Evolutionary conservation across 176 grass and related monocot species (phyloP).

Genomic region (Zea luxurians): DNA sequence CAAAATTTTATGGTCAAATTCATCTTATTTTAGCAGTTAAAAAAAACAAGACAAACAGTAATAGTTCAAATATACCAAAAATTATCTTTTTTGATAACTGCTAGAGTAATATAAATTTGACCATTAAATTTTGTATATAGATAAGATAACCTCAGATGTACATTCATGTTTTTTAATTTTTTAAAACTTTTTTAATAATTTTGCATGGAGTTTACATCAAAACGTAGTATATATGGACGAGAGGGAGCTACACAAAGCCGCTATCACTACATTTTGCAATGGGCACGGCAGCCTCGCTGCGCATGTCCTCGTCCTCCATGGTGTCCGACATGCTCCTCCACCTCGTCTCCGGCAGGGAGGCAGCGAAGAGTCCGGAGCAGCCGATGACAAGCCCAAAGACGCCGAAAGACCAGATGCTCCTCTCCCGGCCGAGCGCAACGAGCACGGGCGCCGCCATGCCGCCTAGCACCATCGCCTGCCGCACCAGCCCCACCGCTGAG

Average conservation of each 20-base stretch:
- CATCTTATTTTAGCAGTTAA: too few relatives aligned
- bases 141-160: too few relatives aligned
- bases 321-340: conserved; percentile 69
- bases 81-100: too few relatives aligned
- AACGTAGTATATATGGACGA: too few relatives aligned
- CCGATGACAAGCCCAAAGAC: conserved; percentile 60
- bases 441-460: conserved; percentile 62
- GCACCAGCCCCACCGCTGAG: conserved; percentile 62
- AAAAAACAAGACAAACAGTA: too few relatives aligned
- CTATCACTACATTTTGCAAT: not conserved
- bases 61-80: too few relatives aligned
- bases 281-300: conserved; percentile 17
- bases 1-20: too few relatives aligned
- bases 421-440: conserved; percentile 51
- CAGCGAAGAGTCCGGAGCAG: conserved; percentile 50
- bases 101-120: too few relatives aligned
- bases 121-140: too few relatives aligned
- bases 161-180: too few relatives aligned
- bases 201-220: too few relatives aligned
- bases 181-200: too few relatives aligned
- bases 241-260: not conserved
- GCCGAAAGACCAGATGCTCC: conserved; percentile 57
- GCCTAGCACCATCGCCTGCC: conserved; percentile 64
- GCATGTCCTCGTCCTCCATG: conserved; percentile 72
- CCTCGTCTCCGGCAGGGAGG: conserved; percentile 69